Percentiles rank a stretch among this genome's conserved stretches.
Conservation (phyloP, 805 yeast species). For the Spathaspora passalidarum region DNA sequence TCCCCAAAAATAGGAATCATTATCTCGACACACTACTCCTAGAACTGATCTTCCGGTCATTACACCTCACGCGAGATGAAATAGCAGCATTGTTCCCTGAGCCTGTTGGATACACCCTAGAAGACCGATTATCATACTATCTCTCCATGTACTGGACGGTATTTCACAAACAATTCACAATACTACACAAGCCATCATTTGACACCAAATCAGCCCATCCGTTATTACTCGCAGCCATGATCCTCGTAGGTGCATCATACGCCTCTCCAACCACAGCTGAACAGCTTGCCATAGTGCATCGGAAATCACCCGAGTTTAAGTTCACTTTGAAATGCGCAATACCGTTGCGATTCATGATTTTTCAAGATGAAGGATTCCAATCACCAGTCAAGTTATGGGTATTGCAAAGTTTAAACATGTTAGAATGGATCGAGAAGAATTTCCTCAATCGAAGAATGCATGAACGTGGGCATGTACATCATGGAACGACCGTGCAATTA, state of each 20-base stretch:
- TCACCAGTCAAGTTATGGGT: slow-evolving; percentile 79
- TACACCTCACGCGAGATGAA: neutral
- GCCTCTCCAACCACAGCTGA: slow-evolving; percentile 12
- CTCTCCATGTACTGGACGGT: slow-evolving; percentile 51
- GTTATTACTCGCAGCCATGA: slow-evolving; percentile 52
- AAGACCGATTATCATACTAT: slow-evolving; percentile 35
- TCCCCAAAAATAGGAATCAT: slow-evolving; percentile 28
- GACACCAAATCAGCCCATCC: slow-evolving; percentile 46
- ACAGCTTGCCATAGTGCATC: slow-evolving; percentile 7
- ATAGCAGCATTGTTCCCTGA: neutral
- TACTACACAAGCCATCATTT: slow-evolving; percentile 60
- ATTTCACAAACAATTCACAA: slow-evolving; percentile 58
- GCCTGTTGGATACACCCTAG: slow-evolving; percentile 20
- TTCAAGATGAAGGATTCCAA: slow-evolving; percentile 66
- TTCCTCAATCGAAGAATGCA: slow-evolving; percentile 66
- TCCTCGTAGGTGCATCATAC: slow-evolving; percentile 53
- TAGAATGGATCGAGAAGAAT: slow-evolving; percentile 80
- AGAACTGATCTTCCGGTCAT: slow-evolving; percentile 31
- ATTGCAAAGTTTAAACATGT: slow-evolving; percentile 64
- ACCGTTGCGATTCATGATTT: slow-evolving; percentile 67
- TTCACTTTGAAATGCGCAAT: slow-evolving; percentile 47
- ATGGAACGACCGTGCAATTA: slow-evolving; percentile 80
- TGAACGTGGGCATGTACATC: slow-evolving; percentile 82
- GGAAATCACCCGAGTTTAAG: slow-evolving; percentile 31
- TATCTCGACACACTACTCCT: slow-evolving; percentile 37